Base-by-base conservation (phyloP, 2,329 filamentous ascomycete genomes). In the Diaporthe sp. region DNA sequence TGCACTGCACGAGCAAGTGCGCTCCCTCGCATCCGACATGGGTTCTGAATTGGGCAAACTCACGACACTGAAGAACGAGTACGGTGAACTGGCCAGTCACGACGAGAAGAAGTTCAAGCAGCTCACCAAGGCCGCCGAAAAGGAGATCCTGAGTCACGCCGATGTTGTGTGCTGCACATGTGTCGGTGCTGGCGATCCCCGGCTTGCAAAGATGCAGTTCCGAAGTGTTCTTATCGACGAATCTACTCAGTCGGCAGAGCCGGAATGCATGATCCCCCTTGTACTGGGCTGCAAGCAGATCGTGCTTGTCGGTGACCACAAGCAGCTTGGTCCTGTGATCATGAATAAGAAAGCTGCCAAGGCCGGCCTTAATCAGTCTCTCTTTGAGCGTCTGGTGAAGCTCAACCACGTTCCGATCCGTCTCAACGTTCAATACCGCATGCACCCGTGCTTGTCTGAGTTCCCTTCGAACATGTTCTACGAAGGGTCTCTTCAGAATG, bases 261-360 rank as follows among this genome's bases (percentile, higher is more conserved):
- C 97, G 0, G 97, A 99, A 84, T 99, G 97, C 84, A 97, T 99
- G 95, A 99, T 99, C 79, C 97, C 97, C 25, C 88, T 99, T 54
- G 96, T 99, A 42, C 89, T 99, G 30, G 97, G 97, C 68, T 99
- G 97, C 88, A 99, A 99, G 86, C 97, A 99, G 84, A 95, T 98
- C 67, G 97, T 99, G n/a, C 90, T 99, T 47, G 97, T 99, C 55
- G 97, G 97, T 82, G 97, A 99, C 82, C 97, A 99, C 85, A 97
- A 98, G 84, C 97, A 99, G 83, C 91, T 99, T 77, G 97, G 97
- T 0, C 97, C 97, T 1, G 97, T 99, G 80, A 98, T 99, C 82
- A 99, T 99, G 96, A 99, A 99, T 89, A 99, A 99, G 89, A 98
- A 98, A 85, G 97, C 97, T 19, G 97, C 97, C 76, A 98, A 98